These are phyloP conservation scores for Paraconiothyrium brasiliense DNA, from an alignment of 2,329 filamentous ascomycete genomes.

Conservation along the genomic window DNA sequence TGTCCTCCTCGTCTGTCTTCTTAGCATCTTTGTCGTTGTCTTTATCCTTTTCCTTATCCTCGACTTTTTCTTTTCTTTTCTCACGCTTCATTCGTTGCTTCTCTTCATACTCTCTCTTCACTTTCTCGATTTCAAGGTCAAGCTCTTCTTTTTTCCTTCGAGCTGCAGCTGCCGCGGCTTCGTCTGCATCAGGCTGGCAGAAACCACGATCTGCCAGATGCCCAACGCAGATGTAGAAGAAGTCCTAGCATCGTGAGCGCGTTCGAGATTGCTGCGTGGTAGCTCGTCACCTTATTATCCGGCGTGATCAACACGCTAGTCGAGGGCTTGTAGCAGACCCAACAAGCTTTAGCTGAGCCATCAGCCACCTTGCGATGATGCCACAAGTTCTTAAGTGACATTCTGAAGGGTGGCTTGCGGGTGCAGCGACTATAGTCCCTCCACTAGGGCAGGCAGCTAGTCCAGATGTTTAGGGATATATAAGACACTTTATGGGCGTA, in stretches of 20 bases:
- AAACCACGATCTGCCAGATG: constrained; percentile 88
- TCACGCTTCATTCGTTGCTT: constrained; percentile 68
- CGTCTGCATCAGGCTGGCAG: constrained; percentile 75
- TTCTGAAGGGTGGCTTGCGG: constrained; percentile 14
- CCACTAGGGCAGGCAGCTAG: neutral
- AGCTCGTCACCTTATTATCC: constrained; percentile 76
- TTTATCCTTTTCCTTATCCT: constrained; percentile 70
- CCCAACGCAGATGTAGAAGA: constrained; percentile 87
- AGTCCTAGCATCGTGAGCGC: constrained; percentile 66
- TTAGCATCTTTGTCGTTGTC: constrained; percentile 55
- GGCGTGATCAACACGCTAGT: constrained; percentile 87
- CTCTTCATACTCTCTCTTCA: constrained; percentile 61
- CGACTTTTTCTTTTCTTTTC: constrained; percentile 56
- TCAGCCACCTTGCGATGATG: constrained; percentile 88
- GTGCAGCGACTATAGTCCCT: constrained; percentile 1
- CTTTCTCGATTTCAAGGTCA: constrained; percentile 58
- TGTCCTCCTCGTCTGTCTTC: constrained; percentile 70
- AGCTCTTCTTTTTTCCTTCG: constrained; percentile 63
- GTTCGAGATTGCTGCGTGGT: neutral
- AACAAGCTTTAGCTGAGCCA: constrained; percentile 81
- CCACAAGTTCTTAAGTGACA: constrained; percentile 76
- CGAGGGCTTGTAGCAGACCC: constrained; percentile 90
- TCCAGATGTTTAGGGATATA: neutral
- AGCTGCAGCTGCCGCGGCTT: constrained; percentile 66
- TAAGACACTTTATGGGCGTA: neutral